A percentile compares a stretch with the other conserved stretches of the same genome.
These are phyloP conservation scores for Glycine tomentella DNA, from an alignment of 306 rosid genomes.

Conservation along the genomic window DNA sequence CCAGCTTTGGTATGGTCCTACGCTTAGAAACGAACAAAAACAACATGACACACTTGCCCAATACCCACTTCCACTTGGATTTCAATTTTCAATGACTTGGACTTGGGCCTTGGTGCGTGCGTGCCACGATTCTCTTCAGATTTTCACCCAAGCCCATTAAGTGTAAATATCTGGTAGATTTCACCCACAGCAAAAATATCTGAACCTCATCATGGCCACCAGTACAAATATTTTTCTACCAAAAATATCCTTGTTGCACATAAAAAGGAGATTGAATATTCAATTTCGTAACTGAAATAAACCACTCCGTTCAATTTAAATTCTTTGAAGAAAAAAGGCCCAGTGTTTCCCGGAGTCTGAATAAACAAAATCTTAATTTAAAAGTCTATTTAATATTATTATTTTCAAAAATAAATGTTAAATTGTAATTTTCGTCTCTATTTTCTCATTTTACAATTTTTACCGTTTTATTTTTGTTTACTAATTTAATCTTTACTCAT, in stretches of 20 bases:
- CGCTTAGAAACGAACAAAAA: background rate
- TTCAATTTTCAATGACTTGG: background rate
- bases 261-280: background rate
- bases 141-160: background rate
- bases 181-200: background rate
- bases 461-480: too few relatives aligned
- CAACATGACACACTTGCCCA: background rate
- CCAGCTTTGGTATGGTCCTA: constrained; percentile 3
- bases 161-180: background rate
- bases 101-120: constrained; percentile 12
- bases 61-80: constrained; percentile 4
- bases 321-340: too few relatives aligned
- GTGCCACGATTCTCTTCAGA: too few relatives aligned
- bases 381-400: too few relatives aligned
- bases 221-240: background rate
- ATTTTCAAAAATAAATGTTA: too few relatives aligned
- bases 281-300: too few relatives aligned
- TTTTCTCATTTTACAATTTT: too few relatives aligned
- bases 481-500: too few relatives aligned
- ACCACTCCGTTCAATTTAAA: too few relatives aligned
- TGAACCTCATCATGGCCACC: background rate
- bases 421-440: too few relatives aligned
- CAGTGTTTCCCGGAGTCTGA: too few relatives aligned
- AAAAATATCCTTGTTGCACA: background rate
- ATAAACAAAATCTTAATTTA: too few relatives aligned